Evolutionary conservation across 805 yeast species (phyloP), one percentile per base, ranked within the genome.

Genomic region (Debaryomyces castellii): DNA sequence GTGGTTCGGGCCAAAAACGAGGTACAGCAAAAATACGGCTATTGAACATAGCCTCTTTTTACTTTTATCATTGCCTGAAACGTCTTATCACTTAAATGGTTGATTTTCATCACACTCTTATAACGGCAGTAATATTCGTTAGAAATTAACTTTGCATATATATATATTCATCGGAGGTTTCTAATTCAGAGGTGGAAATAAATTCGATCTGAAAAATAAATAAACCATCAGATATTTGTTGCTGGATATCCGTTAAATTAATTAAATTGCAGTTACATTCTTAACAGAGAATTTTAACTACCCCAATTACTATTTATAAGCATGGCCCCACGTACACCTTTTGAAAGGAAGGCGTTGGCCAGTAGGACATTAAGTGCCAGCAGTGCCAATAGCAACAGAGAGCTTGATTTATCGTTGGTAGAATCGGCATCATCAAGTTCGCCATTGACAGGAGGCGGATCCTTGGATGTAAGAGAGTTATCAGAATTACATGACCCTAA

Each of bases 401-500:
- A 30, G 20, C 20, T 14, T 14, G 18, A 30, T 17, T 37, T 37
- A 16, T 37, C 40, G 18, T 7, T 22, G 20, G 14, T 21, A 10
- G 41, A n/a, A 14, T 39, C 51, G 9, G 43, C 25, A 18, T 45
- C 44, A 14, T 51, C 57, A 12, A 43, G 48, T 33, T 49, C 59
- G 6, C 61, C 62, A 7, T 50, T 57, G 40, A 48, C 53, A 11
- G 48, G 40, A 6, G 44, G 41, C 6, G 53, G 46, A 39, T 39
- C 46, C 2, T 34, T 58, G 3, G 42, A 51, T 11, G 44, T 51
- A 1, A 48, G 55, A 17, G 70, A 75, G 14, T 66, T 83, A 37
- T 60, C 74, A 12, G 71, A 59, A 6, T 63, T 83, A 20, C 86
- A 82, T 53, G 88, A 83, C 56, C 87, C 88, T 7, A 83, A 83